Evolutionary conservation across 192 early-diverging fungal species (phyloP).

Genomic region (Coemansia sp.): DNA sequence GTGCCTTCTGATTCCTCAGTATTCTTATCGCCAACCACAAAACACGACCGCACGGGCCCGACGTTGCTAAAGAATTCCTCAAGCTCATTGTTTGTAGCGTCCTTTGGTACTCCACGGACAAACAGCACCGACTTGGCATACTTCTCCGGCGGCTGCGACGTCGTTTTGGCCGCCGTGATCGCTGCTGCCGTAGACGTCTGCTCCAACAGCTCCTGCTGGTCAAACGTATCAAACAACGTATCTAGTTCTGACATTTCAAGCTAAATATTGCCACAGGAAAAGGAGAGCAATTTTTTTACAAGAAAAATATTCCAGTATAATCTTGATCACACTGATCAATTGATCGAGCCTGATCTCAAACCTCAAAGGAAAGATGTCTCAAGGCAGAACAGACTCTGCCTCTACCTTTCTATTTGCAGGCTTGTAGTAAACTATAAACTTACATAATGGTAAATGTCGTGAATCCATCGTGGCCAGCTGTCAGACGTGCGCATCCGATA

Average conservation of each 20-base stretch:
- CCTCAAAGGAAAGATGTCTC: too few relatives aligned
- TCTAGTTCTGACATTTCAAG: constrained; percentile 62
- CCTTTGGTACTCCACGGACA: constrained; percentile 81
- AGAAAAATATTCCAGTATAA: too few relatives aligned
- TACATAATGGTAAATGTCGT: constrained; percentile 37
- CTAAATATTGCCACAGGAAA: too few relatives aligned
- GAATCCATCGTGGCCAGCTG: constrained; percentile 14
- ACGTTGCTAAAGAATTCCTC: constrained; percentile 86
- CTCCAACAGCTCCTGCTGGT: constrained; percentile 54
- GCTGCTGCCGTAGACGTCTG: constrained; percentile 5
- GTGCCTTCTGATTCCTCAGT: constrained; percentile 39
- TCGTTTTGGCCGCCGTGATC: neutral
- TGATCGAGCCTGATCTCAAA: too few relatives aligned
- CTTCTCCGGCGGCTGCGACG: constrained; percentile 34
- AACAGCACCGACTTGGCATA: constrained; percentile 74
- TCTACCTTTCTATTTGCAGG: constrained; percentile 42
- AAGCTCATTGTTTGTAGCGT: constrained; percentile 77
- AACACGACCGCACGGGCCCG: constrained; percentile 86
- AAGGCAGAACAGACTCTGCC: constrained; percentile 8
- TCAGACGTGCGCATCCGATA: constrained; percentile 2
- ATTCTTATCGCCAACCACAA: constrained; percentile 71
- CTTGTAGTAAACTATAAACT: constrained; percentile 12
- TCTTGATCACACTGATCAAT: too few relatives aligned
- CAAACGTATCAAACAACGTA: constrained; percentile 77
- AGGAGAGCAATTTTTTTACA: too few relatives aligned